Conservation (phyloP, 75 land plant species). For the Cunninghamia lanceolata region DNA sequence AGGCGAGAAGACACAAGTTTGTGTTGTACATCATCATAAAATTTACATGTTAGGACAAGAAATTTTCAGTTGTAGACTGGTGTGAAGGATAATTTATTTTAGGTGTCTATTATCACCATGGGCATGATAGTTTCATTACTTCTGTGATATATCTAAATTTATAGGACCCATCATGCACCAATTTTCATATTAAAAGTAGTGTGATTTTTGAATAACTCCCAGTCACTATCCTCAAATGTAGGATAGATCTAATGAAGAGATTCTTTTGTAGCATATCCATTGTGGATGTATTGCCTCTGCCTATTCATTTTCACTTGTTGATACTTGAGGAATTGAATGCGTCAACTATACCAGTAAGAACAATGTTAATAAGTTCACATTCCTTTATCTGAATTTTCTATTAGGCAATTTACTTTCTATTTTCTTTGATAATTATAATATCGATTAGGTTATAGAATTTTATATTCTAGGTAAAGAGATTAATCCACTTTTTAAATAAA, state of each 20-base stretch:
- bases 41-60: background rate
- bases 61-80: background rate
- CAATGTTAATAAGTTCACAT: slow-evolving; percentile 6
- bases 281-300: slow-evolving; percentile 86
- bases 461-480: too few species aligned
- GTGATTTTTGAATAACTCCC: background rate
- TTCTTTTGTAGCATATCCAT: slow-evolving; percentile 65
- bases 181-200: background rate
- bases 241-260: slow-evolving; percentile 7
- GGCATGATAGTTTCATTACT: background rate
- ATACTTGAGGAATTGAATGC: slow-evolving; percentile 89
- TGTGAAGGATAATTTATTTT: background rate
- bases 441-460: too few species aligned
- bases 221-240: too few species aligned
- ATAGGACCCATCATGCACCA: background rate
- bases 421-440: too few species aligned
- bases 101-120: background rate
- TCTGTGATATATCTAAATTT: background rate
- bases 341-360: slow-evolving; percentile 49
- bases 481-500: too few species aligned
- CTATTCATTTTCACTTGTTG: slow-evolving; percentile 55
- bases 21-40: background rate
- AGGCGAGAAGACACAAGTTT: slow-evolving; percentile 40
- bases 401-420: too few species aligned
- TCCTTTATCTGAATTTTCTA: background rate